phyloP scores from a whole-genome alignment of 225 moss, liverwort and hornwort genomes.

The Marchantia paleacea region DNA sequence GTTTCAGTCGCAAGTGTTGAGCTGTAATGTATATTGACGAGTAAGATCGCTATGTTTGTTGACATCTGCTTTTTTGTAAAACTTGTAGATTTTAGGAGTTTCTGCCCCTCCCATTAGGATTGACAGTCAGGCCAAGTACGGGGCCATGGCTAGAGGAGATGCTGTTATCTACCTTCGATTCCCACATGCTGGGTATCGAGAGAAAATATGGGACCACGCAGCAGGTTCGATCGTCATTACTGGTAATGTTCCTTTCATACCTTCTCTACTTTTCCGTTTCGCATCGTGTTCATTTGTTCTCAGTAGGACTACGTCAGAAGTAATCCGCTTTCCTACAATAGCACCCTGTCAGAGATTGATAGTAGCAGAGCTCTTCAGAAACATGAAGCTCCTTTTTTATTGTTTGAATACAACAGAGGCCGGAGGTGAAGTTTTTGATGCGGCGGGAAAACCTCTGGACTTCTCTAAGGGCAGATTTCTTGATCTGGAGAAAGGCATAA shows the following conservation, averaged over 20 bases:
- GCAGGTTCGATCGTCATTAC: conserved; percentile 95
- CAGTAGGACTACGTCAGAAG: background rate
- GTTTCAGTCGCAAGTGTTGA: background rate
- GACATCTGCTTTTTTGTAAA: background rate
- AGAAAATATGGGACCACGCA: conserved; percentile 99
- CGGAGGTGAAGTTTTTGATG: conserved; percentile 93
- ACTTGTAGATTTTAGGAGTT: conserved; percentile 72
- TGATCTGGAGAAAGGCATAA: conserved; percentile 84
- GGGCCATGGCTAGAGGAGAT: conserved; percentile 97
- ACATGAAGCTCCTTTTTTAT: background rate
- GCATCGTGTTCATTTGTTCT: background rate
- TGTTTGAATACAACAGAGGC: conserved; percentile 54
- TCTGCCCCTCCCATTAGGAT: conserved; percentile 88
- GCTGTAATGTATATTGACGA: background rate
- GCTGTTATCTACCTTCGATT: conserved; percentile 95
- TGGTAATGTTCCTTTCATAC: conserved; percentile 36
- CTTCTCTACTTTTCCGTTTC: background rate
- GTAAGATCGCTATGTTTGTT: background rate
- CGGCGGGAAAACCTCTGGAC: conserved; percentile 77
- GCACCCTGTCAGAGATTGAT: too few species aligned
- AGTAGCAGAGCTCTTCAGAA: background rate
- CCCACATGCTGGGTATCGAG: conserved; percentile 81
- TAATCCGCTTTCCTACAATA: background rate
- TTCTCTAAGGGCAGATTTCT: conserved; percentile 91
- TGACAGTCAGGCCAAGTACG: conserved; percentile 98